These are phyloP conservation scores for Sisymbrium altissimum DNA, from an alignment of 345 rosid species.

Conservation along the genomic window DNA sequence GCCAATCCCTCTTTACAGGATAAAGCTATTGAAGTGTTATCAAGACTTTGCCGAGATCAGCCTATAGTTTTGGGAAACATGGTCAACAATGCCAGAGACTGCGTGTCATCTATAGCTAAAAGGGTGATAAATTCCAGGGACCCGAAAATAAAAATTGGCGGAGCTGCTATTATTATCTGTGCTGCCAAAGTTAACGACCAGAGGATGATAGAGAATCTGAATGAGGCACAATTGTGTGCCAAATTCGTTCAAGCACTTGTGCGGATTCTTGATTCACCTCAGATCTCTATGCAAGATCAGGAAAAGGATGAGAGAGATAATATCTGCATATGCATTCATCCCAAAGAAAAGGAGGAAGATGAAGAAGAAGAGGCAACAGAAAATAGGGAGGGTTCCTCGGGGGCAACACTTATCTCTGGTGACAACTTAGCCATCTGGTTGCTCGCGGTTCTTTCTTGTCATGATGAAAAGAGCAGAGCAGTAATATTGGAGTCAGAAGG, in stretches of 20 bases:
- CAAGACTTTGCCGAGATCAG: constrained; percentile 86
- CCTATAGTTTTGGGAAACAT: constrained; percentile 75
- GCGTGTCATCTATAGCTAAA: constrained; percentile 62
- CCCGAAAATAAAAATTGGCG: constrained; percentile 85
- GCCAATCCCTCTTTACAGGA: constrained; percentile 74
- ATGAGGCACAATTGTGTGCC: constrained; percentile 61
- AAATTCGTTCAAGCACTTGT: constrained; percentile 79
- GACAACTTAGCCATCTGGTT: constrained; percentile 82
- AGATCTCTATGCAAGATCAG: constrained; percentile 47
- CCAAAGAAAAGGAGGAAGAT: constrained; percentile 34
- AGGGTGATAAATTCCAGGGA: constrained; percentile 67
- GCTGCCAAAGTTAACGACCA: constrained; percentile 86
- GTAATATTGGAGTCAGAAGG: constrained; percentile 93
- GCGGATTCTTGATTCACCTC: constrained; percentile 52
- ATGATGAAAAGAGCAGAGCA: constrained; percentile 69
- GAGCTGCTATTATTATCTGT: constrained; percentile 88
- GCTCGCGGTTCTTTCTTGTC: constrained; percentile 90
- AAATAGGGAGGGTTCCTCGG: constrained; percentile 43
- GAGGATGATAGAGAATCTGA: constrained; percentile 81
- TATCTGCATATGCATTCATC: constrained; percentile 60
- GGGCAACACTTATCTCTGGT: constrained; percentile 62
- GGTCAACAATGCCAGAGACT: constrained; percentile 59
- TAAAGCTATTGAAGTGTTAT: constrained; percentile 87
- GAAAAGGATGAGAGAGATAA: constrained; percentile 46
- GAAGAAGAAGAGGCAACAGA: constrained; percentile 48